phyloP scores from a whole-genome alignment of 1,139 yeast species.

The Lodderomyces beijingensis region DNA sequence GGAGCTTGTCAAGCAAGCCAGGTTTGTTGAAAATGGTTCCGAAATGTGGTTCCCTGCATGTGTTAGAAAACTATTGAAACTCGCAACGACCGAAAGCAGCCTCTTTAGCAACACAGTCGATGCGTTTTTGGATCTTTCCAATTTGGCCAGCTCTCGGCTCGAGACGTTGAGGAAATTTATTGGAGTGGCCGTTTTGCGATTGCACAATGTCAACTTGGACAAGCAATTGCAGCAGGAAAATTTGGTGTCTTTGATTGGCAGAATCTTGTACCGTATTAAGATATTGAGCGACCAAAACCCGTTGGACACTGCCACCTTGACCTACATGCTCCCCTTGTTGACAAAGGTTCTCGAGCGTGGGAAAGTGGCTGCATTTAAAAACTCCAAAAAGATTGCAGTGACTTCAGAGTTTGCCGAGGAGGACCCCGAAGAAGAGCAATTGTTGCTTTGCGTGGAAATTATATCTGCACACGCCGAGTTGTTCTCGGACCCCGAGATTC shows the following conservation, averaged over 20 bases:
- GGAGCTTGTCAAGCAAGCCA: slow-evolving; percentile 49
- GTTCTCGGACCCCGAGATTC: slow-evolving; percentile 62
- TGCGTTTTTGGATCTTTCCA: slow-evolving; percentile 43
- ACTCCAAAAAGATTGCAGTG: slow-evolving; percentile 43
- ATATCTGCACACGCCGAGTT: slow-evolving; percentile 72
- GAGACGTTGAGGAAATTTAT: slow-evolving; percentile 48
- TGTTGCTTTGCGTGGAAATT: slow-evolving; percentile 73
- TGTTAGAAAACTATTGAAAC: slow-evolving; percentile 39
- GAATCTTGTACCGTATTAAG: slow-evolving; percentile 72
- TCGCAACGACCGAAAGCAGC: slow-evolving; percentile 22
- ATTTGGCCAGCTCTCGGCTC: slow-evolving; percentile 42
- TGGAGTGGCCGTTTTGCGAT: slow-evolving; percentile 67
- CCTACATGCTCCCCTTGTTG: slow-evolving; percentile 72
- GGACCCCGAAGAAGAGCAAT: slow-evolving; percentile 84
- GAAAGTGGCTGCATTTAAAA: slow-evolving; percentile 47
- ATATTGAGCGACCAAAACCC: slow-evolving; percentile 70
- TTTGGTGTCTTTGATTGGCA: slow-evolving; percentile 50
- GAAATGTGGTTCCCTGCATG: slow-evolving; percentile 70
- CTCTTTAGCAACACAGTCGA: slow-evolving; percentile 22
- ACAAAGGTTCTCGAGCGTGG: slow-evolving; percentile 62
- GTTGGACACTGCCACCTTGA: slow-evolving; percentile 63
- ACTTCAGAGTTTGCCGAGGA: slow-evolving; percentile 68
- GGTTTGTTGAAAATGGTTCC: slow-evolving; percentile 62
- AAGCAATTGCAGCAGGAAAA: slow-evolving; percentile 47
- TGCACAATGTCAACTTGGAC: slow-evolving; percentile 40